Base-by-base conservation (phyloP, 2,329 filamentous ascomycete genomes). In the Trichoderma hamatum region DNA sequence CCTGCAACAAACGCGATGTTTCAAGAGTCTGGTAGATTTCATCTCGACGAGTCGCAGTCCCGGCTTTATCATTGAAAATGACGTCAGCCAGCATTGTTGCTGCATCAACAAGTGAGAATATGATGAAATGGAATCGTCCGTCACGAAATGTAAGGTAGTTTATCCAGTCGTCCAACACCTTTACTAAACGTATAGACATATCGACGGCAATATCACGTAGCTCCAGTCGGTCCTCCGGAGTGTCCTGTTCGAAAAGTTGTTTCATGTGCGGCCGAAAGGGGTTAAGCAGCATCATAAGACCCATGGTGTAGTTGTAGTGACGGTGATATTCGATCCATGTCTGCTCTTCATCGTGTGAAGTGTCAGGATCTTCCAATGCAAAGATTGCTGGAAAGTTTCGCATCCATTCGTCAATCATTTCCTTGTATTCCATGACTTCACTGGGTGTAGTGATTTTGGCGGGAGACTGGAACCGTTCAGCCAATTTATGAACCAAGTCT, bases 51-150 rank as follows among this genome's bases (percentile, higher is more conserved):
- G 79, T 78, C 3, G 84, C 78, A 5, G 75, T 78, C 19, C 74
- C 70, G 11, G 80, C 76, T 10, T 74, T 72, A 49, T 86, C 84
- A 70, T 86, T 84, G 10, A 85, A 80, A 6, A 86, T 74, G 0
- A 84, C 83, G 0, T 84, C 85, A 67, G 82, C 85, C 3, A 86
- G 75, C 36, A 84, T 78, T 0, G 84, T 82, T 0, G 83, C 80
- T 0, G 84, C 84, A 68, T 86, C 84, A 67, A 86, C 86, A 30
- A 85, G 79, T 4, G 81, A 78, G 64, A 86, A 87, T 0, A 84
- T 82, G 19, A 84, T 83, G 63, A 85, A 81, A 69, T 86, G 83
- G 39, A 85, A 83, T 28, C 84, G 82, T 2, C 82, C 81, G 39
- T 85, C 83, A 32, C 82, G 77, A 0, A 82, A 81, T 10, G 80